Conservation (phyloP, 139 green algal genomes). For the Parachlorella kessleri region DNA sequence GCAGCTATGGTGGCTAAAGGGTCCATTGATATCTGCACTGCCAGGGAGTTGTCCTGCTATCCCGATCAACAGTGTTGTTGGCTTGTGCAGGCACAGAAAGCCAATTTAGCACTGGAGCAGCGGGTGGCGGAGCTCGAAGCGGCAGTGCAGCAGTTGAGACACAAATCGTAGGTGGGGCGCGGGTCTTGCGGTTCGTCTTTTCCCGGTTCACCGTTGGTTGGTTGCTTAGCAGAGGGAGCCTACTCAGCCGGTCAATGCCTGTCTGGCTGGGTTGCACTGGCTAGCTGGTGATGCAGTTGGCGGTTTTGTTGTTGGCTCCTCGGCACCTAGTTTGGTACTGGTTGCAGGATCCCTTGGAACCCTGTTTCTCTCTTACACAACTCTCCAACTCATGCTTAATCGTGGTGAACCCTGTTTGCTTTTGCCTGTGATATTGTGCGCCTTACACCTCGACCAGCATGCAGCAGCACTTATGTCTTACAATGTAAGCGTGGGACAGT, state of each 20-base stretch:
- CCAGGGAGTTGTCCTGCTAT: too few relatives aligned
- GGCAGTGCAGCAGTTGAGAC: constrained; percentile 11
- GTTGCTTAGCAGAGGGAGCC: not conserved
- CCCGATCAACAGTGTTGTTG: too few relatives aligned
- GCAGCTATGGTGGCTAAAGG: not conserved
- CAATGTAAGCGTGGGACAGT: too few relatives aligned
- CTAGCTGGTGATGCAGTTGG: not conserved
- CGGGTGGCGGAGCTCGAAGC: constrained; percentile 27
- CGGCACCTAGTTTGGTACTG: too few relatives aligned
- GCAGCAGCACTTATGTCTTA: too few relatives aligned
- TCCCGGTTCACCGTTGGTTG: not conserved
- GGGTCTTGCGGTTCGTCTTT: not conserved
- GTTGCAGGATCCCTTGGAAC: too few relatives aligned
- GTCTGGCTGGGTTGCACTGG: not conserved
- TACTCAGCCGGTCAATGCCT: not conserved
- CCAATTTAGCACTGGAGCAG: constrained; percentile 3
- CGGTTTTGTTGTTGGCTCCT: not conserved
- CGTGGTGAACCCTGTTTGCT: too few relatives aligned
- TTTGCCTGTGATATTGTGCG: too few relatives aligned
- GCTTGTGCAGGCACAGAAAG: constrained; percentile 16
- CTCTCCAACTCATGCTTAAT: too few relatives aligned
- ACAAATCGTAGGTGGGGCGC: not conserved
- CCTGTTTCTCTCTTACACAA: too few relatives aligned
- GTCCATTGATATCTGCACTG: too few relatives aligned
- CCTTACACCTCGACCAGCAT: too few relatives aligned